Percentiles rank a stretch among this genome's conserved stretches.
Evolutionary conservation across 2,329 filamentous ascomycete species (phyloP).

Genomic region (Neurospora sp.): DNA sequence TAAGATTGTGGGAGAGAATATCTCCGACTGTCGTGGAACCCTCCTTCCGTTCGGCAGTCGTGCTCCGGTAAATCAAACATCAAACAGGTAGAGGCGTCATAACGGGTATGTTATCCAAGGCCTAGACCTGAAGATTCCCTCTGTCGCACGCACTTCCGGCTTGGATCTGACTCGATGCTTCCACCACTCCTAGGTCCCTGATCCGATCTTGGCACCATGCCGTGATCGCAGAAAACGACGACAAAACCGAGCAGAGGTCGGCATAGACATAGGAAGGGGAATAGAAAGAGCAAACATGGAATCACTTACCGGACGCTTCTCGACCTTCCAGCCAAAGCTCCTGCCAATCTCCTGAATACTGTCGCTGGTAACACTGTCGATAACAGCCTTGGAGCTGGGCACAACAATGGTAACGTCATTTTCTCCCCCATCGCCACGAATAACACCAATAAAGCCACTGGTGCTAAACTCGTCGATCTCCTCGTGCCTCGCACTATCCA

Average conservation of each 20-base stretch:
- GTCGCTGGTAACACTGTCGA: slow-evolving; percentile 76
- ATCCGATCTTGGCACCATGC: neutral
- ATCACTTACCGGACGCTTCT: slow-evolving; percentile 52
- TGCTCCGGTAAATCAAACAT: neutral
- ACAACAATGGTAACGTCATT: slow-evolving; percentile 63
- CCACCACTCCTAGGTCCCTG: neutral
- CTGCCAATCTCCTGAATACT: slow-evolving; percentile 67
- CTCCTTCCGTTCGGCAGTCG: neutral
- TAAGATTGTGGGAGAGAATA: neutral
- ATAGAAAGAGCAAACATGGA: no score
- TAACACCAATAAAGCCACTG: slow-evolving; percentile 80
- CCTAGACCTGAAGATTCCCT: no score
- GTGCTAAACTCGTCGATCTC: slow-evolving; percentile 96
- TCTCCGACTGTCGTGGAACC: neutral
- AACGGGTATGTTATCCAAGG: no score
- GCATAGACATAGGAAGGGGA: no score
- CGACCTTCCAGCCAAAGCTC: slow-evolving; percentile 75
- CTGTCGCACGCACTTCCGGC: neutral
- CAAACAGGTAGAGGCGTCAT: no score
- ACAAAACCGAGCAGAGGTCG: no score
- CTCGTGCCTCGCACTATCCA: slow-evolving; percentile 74
- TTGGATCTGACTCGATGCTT: neutral
- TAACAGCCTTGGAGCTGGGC: slow-evolving; percentile 81
- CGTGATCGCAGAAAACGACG: neutral
- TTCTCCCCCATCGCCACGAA: slow-evolving; percentile 39